A percentile compares a stretch with the other conserved stretches of the same genome.
These are phyloP conservation scores for Gracilaria domingensis DNA, from an alignment of 23 red algal species.

Conservation along the genomic window DNA sequence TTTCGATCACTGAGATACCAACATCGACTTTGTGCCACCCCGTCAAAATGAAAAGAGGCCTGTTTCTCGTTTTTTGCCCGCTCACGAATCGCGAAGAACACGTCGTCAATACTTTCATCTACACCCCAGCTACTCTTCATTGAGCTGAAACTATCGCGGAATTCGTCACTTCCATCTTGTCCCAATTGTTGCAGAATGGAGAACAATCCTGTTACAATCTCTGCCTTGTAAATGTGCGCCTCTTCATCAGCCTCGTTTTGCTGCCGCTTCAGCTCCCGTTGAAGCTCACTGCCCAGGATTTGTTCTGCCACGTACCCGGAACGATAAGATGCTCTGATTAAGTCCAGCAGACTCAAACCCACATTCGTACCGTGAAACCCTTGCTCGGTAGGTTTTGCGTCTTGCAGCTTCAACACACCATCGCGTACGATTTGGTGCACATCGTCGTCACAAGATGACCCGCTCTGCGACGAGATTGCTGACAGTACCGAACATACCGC, in stretches of 20 bases:
- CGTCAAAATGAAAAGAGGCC: constrained; percentile 40
- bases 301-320: constrained; percentile 40
- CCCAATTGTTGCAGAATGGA: constrained; percentile 41
- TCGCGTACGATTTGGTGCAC: constrained; percentile 30
- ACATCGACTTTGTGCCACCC: constrained; percentile 25
- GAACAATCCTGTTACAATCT: constrained; percentile 57
- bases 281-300: constrained; percentile 21
- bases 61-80: constrained; percentile 1
- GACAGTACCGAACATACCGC: constrained; percentile 25
- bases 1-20: constrained; percentile 48
- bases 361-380: constrained; percentile 52
- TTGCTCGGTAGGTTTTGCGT: constrained; percentile 38
- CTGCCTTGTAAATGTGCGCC: constrained; percentile 43
- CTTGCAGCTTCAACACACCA: constrained; percentile 39
- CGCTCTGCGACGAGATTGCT: neutral
- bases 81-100: constrained; percentile 32
- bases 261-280: constrained; percentile 9
- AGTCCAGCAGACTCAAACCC: constrained; percentile 35
- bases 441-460: neutral
- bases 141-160: neutral
- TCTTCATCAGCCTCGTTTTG: neutral
- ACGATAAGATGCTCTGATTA: constrained; percentile 41
- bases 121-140: constrained; percentile 52
- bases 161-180: constrained; percentile 34
- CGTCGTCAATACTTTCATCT: constrained; percentile 21